A percentile compares a stretch with the other conserved stretches of the same genome.
Conservation (phyloP, 352 stramenopile genomes). For the Pythium coloratum region DNA sequence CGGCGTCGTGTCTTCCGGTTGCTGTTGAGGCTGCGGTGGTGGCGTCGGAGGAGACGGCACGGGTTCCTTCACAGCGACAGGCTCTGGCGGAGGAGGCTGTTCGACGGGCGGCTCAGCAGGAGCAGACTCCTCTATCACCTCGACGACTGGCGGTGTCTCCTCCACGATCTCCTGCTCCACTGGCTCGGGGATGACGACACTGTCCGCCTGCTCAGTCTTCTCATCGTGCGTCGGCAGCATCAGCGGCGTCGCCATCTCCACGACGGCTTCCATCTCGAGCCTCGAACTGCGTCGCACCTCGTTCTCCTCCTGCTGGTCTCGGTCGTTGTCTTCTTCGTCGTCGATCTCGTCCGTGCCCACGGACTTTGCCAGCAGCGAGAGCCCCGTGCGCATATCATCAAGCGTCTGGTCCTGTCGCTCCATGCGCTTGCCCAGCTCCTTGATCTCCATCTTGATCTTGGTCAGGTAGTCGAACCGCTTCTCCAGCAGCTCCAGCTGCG, state of each 20-base stretch:
- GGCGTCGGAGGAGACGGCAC: not conserved
- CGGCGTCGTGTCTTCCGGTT: slow-evolving; percentile 23
- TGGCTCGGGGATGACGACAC: not conserved
- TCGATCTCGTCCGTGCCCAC: slow-evolving; percentile 66
- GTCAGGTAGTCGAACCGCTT: slow-evolving; percentile 76
- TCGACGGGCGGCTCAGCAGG: not conserved
- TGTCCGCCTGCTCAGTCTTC: not conserved
- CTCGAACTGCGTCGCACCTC: slow-evolving; percentile 8
- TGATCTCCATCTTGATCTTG: slow-evolving; percentile 74
- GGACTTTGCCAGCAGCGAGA: slow-evolving; percentile 65
- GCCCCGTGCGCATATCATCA: slow-evolving; percentile 54
- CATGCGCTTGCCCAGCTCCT: slow-evolving; percentile 51
- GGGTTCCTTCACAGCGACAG: not conserved
- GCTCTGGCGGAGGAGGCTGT: not conserved
- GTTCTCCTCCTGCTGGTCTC: not conserved
- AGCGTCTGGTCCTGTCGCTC: slow-evolving; percentile 66
- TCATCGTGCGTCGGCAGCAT: not conserved
- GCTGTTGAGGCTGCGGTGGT: not conserved
- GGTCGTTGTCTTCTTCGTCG: slow-evolving; percentile 34
- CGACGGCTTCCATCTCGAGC: slow-evolving; percentile 1
- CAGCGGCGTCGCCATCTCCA: not conserved
- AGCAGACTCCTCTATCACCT: not conserved
- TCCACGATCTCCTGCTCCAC: not conserved
- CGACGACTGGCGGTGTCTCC: not conserved
- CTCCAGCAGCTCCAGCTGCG: slow-evolving; percentile 56